phyloP scores from a whole-genome alignment of 1,284 basidiomycete genomes.

The Marasmius sp. region DNA sequence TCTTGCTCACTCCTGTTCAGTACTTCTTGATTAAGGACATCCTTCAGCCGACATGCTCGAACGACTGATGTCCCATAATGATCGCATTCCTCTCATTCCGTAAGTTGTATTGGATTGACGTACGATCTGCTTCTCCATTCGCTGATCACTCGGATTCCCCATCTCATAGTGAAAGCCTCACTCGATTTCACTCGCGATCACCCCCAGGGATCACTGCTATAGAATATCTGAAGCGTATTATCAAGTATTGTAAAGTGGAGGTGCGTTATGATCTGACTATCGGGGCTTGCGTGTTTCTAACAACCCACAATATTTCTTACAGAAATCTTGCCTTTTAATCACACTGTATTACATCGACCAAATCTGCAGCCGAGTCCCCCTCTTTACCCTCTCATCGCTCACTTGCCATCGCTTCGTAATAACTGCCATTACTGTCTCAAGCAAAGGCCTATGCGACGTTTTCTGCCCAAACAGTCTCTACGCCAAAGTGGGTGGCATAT shows the following conservation, averaged over 20 bases:
- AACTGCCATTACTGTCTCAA: conserved; percentile 82
- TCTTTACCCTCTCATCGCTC: conserved; percentile 89
- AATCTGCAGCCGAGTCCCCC: conserved; percentile 81
- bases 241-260: conserved; percentile 91
- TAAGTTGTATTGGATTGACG: conserved; percentile 39
- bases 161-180: conserved; percentile 69
- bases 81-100: conserved; percentile 84
- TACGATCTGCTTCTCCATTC: conserved; percentile 1
- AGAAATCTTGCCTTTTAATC: conserved; percentile 89
- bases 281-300: conserved; percentile 1
- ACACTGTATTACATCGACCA: conserved; percentile 94
- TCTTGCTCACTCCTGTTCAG: conserved; percentile 8
- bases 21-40: conserved; percentile 14
- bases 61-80: conserved; percentile 89
- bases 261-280: conserved; percentile 38
- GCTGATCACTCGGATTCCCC: conserved; percentile 16
- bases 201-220: conserved; percentile 82
- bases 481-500: conserved; percentile 92
- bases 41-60: conserved; percentile 87
- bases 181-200: conserved; percentile 91
- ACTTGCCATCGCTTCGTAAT: conserved; percentile 96
- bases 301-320: conserved; percentile 12
- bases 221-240: conserved; percentile 90
- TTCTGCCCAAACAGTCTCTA: conserved; percentile 93
- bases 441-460: conserved; percentile 89